Conservation (phyloP, 306 rosid species). For the Cyclanthera cordifolia region DNA sequence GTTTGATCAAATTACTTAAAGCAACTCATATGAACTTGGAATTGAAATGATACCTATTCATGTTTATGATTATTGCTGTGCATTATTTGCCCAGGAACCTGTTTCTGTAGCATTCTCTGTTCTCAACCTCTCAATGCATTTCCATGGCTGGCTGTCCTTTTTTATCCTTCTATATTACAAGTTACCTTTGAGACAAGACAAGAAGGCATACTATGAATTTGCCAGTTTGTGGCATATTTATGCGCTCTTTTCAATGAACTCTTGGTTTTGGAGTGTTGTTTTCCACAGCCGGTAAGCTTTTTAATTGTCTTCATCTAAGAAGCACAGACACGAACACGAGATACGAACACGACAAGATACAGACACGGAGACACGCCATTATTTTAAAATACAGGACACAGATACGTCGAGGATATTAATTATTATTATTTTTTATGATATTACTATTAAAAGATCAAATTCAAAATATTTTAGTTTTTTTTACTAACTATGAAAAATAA, state of each 20-base stretch:
- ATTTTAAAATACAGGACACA: too few relatives aligned
- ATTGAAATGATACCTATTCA: not conserved
- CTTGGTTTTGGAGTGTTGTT: slow-evolving; percentile 66
- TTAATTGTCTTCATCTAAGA: not conserved
- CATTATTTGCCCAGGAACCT: slow-evolving; percentile 46
- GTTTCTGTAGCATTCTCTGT: slow-evolving; percentile 58
- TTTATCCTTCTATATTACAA: slow-evolving; percentile 42
- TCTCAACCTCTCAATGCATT: slow-evolving; percentile 60
- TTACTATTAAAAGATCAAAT: too few relatives aligned
- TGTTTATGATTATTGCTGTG: slow-evolving; percentile 14
- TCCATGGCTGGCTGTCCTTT: slow-evolving; percentile 69
- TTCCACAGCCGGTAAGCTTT: slow-evolving; percentile 59
- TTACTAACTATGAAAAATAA: too few relatives aligned
- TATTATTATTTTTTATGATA: too few relatives aligned
- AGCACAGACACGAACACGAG: too few relatives aligned
- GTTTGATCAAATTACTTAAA: slow-evolving; percentile 11
- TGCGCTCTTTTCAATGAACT: slow-evolving; percentile 43
- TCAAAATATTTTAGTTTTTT: too few relatives aligned
- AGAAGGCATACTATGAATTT: slow-evolving; percentile 42
- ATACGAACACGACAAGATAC: too few relatives aligned
- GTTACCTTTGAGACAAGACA: slow-evolving; percentile 41
- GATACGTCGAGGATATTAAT: too few relatives aligned
- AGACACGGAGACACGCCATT: too few relatives aligned
- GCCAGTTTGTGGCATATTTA: slow-evolving; percentile 51
- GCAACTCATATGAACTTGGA: not conserved